Conservation (phyloP, 176 grass and related monocot species). For the Aegilops umbellulata region DNA sequence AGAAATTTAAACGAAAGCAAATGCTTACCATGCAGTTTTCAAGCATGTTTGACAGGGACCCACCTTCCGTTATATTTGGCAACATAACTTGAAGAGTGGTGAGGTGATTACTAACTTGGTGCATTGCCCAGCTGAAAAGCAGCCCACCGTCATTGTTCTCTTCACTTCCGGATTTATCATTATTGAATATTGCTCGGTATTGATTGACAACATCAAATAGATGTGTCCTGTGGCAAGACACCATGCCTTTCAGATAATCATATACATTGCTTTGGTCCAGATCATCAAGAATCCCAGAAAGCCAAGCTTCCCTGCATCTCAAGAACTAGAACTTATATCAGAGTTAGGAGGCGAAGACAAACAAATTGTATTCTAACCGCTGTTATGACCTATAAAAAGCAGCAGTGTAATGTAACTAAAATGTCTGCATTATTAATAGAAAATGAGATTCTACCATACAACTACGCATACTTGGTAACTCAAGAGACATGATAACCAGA, state of each 20-base stretch:
- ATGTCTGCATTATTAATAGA: background rate
- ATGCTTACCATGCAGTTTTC: constrained; percentile 91
- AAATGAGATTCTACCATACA: background rate
- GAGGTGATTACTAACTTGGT: constrained; percentile 89
- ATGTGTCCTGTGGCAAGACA: constrained; percentile 76
- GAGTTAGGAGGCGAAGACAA: constrained; percentile 17
- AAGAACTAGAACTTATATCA: constrained; percentile 72
- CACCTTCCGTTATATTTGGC: constrained; percentile 94
- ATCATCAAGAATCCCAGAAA: constrained; percentile 90
- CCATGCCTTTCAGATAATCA: constrained; percentile 90
- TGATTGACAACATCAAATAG: constrained; percentile 99
- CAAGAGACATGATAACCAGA: background rate
- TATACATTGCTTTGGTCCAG: constrained; percentile 89
- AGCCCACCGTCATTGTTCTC: constrained; percentile 88
- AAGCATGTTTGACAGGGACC: constrained; percentile 81
- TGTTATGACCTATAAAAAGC: background rate
- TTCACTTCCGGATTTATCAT: constrained; percentile 93
- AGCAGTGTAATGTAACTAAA: background rate
- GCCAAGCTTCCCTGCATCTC: constrained; percentile 96
- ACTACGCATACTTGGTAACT: background rate
- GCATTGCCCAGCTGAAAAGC: constrained; percentile 96
- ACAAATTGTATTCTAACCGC: constrained; percentile 4
- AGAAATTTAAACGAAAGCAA: constrained; percentile 15
- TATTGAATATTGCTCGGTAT: constrained; percentile 97
- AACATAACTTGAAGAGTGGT: constrained; percentile 85